Percentiles rank a stretch among this genome's conserved stretches.
These are phyloP conservation scores for Penicillium atrosanguineum DNA, from an alignment of 495 filamentous ascomycete species.

Conservation along the genomic window DNA sequence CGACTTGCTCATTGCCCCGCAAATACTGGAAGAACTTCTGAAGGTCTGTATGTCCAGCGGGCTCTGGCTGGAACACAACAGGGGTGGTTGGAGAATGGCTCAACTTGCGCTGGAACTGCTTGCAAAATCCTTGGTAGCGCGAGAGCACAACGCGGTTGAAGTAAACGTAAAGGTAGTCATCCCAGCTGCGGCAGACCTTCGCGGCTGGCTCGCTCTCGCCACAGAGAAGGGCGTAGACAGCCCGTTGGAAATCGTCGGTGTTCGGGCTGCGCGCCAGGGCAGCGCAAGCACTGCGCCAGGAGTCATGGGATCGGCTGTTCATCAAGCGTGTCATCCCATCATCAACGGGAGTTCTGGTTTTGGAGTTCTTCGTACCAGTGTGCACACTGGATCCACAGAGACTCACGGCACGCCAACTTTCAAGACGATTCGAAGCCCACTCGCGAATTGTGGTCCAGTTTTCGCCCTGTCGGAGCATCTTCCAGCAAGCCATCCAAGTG, in stretches of 20 bases:
- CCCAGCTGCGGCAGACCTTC: slow-evolving; percentile 74
- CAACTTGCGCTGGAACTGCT: slow-evolving; percentile 43
- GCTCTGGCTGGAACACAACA: slow-evolving; percentile 36
- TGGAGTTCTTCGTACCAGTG: slow-evolving; percentile 23
- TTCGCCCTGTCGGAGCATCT: slow-evolving; percentile 78
- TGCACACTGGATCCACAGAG: slow-evolving; percentile 40
- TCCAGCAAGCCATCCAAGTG: slow-evolving; percentile 85
- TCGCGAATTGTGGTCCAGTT: slow-evolving; percentile 69
- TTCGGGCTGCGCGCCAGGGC: slow-evolving; percentile 66
- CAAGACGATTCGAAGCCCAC: slow-evolving; percentile 74
- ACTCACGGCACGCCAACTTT: slow-evolving; percentile 76
- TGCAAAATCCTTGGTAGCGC: slow-evolving; percentile 46
- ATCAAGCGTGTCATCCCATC: slow-evolving; percentile 47
- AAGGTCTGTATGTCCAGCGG: slow-evolving; percentile 38
- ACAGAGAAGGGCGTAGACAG: slow-evolving; percentile 83
- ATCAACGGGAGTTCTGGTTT: slow-evolving; percentile 36
- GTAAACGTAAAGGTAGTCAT: slow-evolving; percentile 87
- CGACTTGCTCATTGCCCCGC: slow-evolving; percentile 34
- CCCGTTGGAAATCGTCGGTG: slow-evolving; percentile 74
- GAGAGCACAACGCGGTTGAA: slow-evolving; percentile 76
- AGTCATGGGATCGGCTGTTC: slow-evolving; percentile 48
- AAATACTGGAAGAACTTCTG: slow-evolving; percentile 39
- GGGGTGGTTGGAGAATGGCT: slow-evolving; percentile 33
- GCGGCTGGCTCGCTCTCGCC: slow-evolving; percentile 77
- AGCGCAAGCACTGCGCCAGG: slow-evolving; percentile 81